Percentiles rank a stretch among this genome's conserved stretches.
Conservation (phyloP, 2,329 filamentous ascomycete species). For the Shiraia sp. region DNA sequence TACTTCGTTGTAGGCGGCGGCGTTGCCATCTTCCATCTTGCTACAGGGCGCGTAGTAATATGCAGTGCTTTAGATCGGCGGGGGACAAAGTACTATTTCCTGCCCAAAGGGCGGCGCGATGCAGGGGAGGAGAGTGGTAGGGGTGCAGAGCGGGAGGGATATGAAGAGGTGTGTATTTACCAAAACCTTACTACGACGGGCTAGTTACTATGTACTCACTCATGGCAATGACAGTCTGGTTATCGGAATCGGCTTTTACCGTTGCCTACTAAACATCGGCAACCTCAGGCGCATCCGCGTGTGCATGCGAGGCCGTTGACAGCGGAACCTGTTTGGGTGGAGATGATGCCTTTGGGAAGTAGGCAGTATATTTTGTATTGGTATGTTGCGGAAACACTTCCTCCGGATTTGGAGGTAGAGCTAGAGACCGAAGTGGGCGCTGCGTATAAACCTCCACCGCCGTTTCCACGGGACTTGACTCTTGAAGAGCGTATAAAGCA, state of each 20-base stretch:
- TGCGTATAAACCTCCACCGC: constrained; percentile 44
- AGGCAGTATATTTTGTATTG: constrained; percentile 53
- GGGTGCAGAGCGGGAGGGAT: constrained; percentile 55
- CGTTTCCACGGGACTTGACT: constrained; percentile 42
- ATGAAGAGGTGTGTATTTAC: constrained; percentile 48
- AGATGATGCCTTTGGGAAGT: constrained; percentile 46
- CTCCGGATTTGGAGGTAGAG: constrained; percentile 40
- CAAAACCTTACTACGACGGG: not conserved
- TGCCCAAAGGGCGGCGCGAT: constrained; percentile 55
- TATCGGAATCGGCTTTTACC: constrained; percentile 56
- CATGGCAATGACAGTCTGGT: constrained; percentile 39
- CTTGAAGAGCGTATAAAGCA: constrained; percentile 44
- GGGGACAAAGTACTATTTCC: constrained; percentile 48
- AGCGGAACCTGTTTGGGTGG: constrained; percentile 53
- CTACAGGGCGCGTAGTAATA: constrained; percentile 51
- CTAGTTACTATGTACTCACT: not conserved
- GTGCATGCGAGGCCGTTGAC: constrained; percentile 28
- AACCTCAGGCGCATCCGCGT: constrained; percentile 46
- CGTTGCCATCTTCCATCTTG: constrained; percentile 57
- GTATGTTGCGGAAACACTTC: constrained; percentile 54
- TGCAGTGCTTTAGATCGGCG: constrained; percentile 49
- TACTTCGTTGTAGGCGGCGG: constrained; percentile 42
- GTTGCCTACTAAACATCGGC: constrained; percentile 49
- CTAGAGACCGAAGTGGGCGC: constrained; percentile 24
- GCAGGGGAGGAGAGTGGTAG: constrained; percentile 49